Conservation (phyloP, 768 basidiomycete genomes). For the Udeniomyces megalosporus region DNA sequence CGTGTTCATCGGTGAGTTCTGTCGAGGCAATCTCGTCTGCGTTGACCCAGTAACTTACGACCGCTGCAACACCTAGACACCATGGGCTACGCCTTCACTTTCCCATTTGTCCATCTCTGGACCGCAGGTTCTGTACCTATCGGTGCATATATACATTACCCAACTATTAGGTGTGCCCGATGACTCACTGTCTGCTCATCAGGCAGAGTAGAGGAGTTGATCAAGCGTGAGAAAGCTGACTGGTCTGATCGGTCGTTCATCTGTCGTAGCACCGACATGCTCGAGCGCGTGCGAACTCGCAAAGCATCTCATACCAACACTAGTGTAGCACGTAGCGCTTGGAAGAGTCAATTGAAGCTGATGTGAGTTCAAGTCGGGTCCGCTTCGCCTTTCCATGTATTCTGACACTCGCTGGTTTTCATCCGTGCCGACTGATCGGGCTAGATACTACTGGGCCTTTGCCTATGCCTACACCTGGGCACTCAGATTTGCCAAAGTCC, state of each 20-base stretch:
- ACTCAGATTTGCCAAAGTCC: conserved; percentile 43
- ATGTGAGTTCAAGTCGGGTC: conserved; percentile 34
- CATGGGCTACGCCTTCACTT: conserved; percentile 95
- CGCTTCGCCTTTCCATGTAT: too few species aligned
- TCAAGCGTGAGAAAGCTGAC: too few species aligned
- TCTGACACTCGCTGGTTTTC: too few species aligned
- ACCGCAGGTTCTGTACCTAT: conserved; percentile 44
- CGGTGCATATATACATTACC: conserved; percentile 89
- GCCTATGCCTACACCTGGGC: conserved; percentile 66
- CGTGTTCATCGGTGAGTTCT: conserved; percentile 61
- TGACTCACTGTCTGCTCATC: too few species aligned
- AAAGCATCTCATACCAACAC: conserved; percentile 48
- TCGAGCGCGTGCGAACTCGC: conserved; percentile 53
- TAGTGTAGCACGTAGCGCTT: conserved; percentile 39
- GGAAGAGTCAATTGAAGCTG: conserved; percentile 48
- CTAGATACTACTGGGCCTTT: conserved; percentile 74
- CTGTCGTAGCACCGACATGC: conserved; percentile 60
- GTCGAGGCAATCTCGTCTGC: not conserved
- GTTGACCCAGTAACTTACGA: too few species aligned
- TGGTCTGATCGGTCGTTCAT: not conserved
- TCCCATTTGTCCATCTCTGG: conserved; percentile 53
- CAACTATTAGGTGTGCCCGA: conserved; percentile 45
- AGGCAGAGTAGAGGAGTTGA: too few species aligned
- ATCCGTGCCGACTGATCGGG: too few species aligned
- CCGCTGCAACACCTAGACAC: too few species aligned